phyloP scores from a whole-genome alignment of 1,284 basidiomycete genomes.

The Golubevia pallescens region DNA sequence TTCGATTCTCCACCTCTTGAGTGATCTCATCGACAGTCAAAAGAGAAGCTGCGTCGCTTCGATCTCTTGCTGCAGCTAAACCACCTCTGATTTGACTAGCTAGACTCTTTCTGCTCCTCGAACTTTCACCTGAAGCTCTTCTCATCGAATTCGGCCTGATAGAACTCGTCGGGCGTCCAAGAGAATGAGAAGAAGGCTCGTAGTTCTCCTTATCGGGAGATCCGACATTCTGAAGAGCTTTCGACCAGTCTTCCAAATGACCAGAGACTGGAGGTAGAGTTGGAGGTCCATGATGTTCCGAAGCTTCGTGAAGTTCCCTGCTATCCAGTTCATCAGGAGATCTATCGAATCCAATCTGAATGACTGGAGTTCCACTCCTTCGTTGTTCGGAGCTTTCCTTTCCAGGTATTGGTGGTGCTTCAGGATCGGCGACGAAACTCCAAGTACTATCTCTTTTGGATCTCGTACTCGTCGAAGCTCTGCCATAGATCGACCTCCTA shows the following conservation, averaged over 20 bases:
- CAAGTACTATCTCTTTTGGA: constrained; percentile 53
- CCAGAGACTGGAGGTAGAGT: constrained; percentile 41
- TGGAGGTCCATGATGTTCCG: constrained; percentile 17
- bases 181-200: neutral
- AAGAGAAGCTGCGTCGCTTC: constrained; percentile 85
- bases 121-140: constrained; percentile 39
- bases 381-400: constrained; percentile 20
- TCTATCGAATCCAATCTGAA: constrained; percentile 31
- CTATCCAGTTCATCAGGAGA: constrained; percentile 7
- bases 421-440: constrained; percentile 45
- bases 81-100: constrained; percentile 31
- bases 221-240: constrained; percentile 33
- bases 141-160: constrained; percentile 25
- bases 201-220: constrained; percentile 21
- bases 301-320: constrained; percentile 5
- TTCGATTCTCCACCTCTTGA: constrained; percentile 87
- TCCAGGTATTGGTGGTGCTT: constrained; percentile 36
- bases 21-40: constrained; percentile 98
- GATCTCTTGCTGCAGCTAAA: constrained; percentile 67
- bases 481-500: constrained; percentile 45
- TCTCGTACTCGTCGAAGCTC: constrained; percentile 39
- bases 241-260: constrained; percentile 46
- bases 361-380: constrained; percentile 18
- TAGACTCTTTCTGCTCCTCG: constrained; percentile 34
- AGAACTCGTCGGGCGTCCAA: neutral